A percentile compares a stretch with the other conserved stretches of the same genome.
phyloP scores from a whole-genome alignment of 148 eudicot genomes.

The Silene latifolia region DNA sequence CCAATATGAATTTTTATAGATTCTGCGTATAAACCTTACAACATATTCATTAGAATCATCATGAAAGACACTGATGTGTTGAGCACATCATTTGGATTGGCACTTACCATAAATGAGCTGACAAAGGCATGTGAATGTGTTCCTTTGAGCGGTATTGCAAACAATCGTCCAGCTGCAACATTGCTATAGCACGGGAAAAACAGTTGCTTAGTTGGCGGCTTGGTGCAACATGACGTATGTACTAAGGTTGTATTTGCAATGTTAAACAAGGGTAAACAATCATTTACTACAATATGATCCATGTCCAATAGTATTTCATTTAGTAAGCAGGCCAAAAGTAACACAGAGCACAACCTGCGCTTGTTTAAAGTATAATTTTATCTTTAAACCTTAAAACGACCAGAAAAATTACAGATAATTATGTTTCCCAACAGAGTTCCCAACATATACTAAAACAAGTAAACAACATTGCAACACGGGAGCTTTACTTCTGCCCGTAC shows the following conservation, averaged over 20 bases:
- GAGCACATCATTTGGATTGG: neutral
- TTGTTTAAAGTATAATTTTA: neutral
- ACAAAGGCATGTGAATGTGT: constrained; percentile 99
- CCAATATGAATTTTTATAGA: neutral
- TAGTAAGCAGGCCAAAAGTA: neutral
- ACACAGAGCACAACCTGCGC: neutral
- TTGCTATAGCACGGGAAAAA: constrained; percentile 48
- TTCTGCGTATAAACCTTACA: neutral
- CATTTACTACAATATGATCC: neutral
- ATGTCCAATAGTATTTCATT: neutral
- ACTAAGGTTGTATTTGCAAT: neutral
- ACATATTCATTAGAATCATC: neutral
- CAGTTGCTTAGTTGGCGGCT: constrained; percentile 5
- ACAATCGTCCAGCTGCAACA: constrained; percentile 89
- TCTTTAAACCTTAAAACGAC: neutral
- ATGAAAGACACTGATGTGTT: neutral
- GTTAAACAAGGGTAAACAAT: neutral
- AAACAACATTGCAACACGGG: neutral
- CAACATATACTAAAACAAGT: neutral
- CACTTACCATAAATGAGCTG: constrained; percentile 77
- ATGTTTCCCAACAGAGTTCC: neutral
- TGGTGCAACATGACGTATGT: neutral
- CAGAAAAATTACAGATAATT: neutral
- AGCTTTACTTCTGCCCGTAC: neutral
- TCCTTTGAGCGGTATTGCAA: constrained; percentile 93